These are phyloP conservation scores for Mallotus nudiflorus DNA, from an alignment of 345 rosid species.

Conservation along the genomic window DNA sequence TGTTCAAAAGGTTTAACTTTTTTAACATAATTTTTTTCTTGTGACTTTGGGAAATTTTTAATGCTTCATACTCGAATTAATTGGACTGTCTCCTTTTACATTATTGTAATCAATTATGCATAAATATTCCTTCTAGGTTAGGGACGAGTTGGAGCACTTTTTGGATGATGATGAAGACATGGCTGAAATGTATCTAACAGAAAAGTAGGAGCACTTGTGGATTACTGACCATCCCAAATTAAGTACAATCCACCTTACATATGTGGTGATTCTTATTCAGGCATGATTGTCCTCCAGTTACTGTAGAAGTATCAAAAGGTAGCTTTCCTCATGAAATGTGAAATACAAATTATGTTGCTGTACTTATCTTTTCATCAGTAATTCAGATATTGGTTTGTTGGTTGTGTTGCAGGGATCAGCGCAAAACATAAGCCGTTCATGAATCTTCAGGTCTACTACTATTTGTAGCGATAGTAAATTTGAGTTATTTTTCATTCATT, in stretches of 20 bases:
- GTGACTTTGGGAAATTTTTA: not conserved
- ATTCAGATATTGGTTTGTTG: not conserved
- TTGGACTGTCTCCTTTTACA: not conserved
- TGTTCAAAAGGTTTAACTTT: conserved; percentile 58
- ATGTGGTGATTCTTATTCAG: conserved; percentile 49
- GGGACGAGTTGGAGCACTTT: conserved; percentile 89
- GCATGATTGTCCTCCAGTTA: conserved; percentile 42
- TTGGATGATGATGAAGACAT: conserved; percentile 96
- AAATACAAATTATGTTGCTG: not conserved
- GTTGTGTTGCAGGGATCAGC: conserved; percentile 19
- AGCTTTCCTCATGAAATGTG: not conserved
- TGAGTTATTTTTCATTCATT: not conserved
- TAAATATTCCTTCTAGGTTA: conserved; percentile 47
- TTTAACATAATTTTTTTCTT: not conserved
- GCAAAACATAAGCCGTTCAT: conserved; percentile 15
- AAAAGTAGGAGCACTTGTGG: too few species aligned
- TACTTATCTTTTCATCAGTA: too few species aligned
- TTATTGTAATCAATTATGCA: not conserved
- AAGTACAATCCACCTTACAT: conserved; percentile 35
- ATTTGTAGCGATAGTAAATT: too few species aligned
- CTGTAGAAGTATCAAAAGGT: conserved; percentile 15
- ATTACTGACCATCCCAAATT: conserved; percentile 37
- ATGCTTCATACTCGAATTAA: not conserved
- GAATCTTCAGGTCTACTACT: conserved; percentile 35
- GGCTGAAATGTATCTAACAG: conserved; percentile 98